phyloP scores from a whole-genome alignment of 2,329 filamentous ascomycete species.

The Proliferodiscus dingleyae region DNA sequence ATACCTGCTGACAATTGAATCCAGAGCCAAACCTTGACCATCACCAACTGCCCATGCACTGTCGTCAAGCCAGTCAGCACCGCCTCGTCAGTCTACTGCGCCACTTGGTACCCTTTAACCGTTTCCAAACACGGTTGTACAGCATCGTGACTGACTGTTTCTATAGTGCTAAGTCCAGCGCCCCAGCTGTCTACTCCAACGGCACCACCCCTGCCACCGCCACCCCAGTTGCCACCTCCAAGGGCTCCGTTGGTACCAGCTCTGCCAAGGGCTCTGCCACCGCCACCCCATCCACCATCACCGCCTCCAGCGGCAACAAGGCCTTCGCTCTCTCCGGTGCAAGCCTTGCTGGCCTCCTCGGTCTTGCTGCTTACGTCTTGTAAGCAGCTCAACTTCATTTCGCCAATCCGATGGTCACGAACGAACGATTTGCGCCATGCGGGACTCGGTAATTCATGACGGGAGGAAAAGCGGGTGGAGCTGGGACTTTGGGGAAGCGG shows the following conservation, averaged over 20 bases:
- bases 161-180: conserved; percentile 16
- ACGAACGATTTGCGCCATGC: conserved; percentile 33
- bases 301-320: conserved; percentile 54
- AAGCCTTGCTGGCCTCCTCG: conserved; percentile 55
- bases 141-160: conserved; percentile 15
- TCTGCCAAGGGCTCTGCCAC: conserved; percentile 24
- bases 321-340: conserved; percentile 52
- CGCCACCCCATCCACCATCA: conserved; percentile 34
- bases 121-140: conserved; percentile 16
- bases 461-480: conserved; percentile 35
- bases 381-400: conserved; percentile 32
- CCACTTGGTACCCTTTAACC: conserved; percentile 43
- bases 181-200: conserved; percentile 18
- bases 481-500: conserved; percentile 25
- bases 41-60: conserved; percentile 30
- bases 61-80: conserved; percentile 27
- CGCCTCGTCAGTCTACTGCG: conserved; percentile 37
- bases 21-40: conserved; percentile 27
- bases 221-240: conserved; percentile 16
- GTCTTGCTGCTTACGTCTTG: conserved; percentile 45
- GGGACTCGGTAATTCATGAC: conserved; percentile 36
- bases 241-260: conserved; percentile 21
- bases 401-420: conserved; percentile 48
- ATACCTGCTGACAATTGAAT: conserved; percentile 11
- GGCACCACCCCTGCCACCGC: conserved; percentile 20